These are phyloP conservation scores for Epichloe aotearoae DNA, from an alignment of 2,329 filamentous ascomycete genomes.

Conservation along the genomic window DNA sequence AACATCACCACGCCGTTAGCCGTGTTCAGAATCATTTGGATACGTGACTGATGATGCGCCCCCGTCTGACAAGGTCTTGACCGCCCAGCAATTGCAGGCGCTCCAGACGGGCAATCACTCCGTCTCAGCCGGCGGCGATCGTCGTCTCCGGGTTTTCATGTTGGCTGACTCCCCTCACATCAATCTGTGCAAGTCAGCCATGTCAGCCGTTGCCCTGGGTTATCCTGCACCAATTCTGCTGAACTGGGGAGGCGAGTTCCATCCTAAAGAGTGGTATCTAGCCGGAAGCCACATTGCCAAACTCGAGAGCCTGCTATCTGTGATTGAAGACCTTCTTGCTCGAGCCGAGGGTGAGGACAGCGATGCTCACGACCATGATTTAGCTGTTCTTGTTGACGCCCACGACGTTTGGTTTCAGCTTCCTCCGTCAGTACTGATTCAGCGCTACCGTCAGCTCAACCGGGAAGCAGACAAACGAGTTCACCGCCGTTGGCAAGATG, in stretches of 20 bases:
- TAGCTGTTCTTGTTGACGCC: slow-evolving; percentile 24
- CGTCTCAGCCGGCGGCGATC: slow-evolving; percentile 7
- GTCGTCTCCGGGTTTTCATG: slow-evolving; percentile 24
- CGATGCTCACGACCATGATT: slow-evolving; percentile 3
- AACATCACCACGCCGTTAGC: not conserved
- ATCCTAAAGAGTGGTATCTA: slow-evolving; percentile 23
- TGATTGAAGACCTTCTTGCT: slow-evolving; percentile 13
- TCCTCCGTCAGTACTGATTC: slow-evolving; percentile 22
- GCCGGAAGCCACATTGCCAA: slow-evolving; percentile 26
- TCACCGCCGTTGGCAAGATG: slow-evolving; percentile 13
- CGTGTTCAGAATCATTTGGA: not conserved
- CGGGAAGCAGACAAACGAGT: slow-evolving; percentile 19
- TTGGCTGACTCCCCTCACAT: slow-evolving; percentile 22
- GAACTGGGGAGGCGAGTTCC: slow-evolving; percentile 26
- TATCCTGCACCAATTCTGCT: slow-evolving; percentile 24
- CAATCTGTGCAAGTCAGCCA: slow-evolving; percentile 25
- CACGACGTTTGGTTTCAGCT: slow-evolving; percentile 28
- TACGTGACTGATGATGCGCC: not conserved
- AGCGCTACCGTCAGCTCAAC: slow-evolving; percentile 23
- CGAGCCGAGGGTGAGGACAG: slow-evolving; percentile 4
- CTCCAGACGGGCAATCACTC: not conserved
- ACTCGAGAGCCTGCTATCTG: slow-evolving; percentile 16
- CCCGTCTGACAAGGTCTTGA: not conserved
- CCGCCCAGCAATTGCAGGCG: slow-evolving; percentile 1
- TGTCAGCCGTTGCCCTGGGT: slow-evolving; percentile 24